Evolutionary conservation across 1,139 yeast genomes (phyloP).

Genomic region (Zygosaccharomyces pseudobailii): DNA sequence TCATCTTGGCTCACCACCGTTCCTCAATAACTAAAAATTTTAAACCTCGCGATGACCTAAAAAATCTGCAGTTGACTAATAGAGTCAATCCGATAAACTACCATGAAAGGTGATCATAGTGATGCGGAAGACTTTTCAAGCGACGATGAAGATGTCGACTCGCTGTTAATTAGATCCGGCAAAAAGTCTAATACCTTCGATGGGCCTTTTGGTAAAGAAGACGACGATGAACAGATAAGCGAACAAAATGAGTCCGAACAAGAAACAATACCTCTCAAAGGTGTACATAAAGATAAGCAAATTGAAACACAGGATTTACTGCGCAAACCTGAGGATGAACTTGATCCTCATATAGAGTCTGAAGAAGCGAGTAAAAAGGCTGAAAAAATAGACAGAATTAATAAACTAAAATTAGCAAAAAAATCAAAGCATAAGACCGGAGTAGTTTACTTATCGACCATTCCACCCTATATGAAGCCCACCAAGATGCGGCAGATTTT

Average conservation of each 20-base stretch:
- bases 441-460: slow-evolving; percentile 79
- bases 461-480: slow-evolving; percentile 98
- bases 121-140: slow-evolving; percentile 25
- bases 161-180: slow-evolving; percentile 22
- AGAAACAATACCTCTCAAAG: neutral
- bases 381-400: slow-evolving; percentile 23
- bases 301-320: no score
- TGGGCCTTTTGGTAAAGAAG: slow-evolving; percentile 12
- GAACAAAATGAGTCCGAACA: slow-evolving; percentile 12
- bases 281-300: no score
- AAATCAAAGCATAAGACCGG: slow-evolving; percentile 69
- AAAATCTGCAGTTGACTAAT: no score
- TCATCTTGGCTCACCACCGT: neutral
- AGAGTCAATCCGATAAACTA: neutral
- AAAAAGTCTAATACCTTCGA: slow-evolving; percentile 10
- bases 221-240: slow-evolving; percentile 12
- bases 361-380: slow-evolving; percentile 29
- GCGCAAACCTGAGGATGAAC: neutral
- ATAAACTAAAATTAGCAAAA: slow-evolving; percentile 49
- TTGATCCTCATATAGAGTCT: neutral
- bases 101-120: slow-evolving; percentile 7
- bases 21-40: neutral
- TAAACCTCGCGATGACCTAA: neutral
- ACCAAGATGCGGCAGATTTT: slow-evolving; percentile 78
- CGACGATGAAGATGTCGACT: slow-evolving; percentile 19